A percentile compares a stretch with the other conserved stretches of the same genome.
Evolutionary conservation across 2,329 filamentous ascomycete genomes (phyloP).

Genomic region (Verticillium dahliae): DNA sequence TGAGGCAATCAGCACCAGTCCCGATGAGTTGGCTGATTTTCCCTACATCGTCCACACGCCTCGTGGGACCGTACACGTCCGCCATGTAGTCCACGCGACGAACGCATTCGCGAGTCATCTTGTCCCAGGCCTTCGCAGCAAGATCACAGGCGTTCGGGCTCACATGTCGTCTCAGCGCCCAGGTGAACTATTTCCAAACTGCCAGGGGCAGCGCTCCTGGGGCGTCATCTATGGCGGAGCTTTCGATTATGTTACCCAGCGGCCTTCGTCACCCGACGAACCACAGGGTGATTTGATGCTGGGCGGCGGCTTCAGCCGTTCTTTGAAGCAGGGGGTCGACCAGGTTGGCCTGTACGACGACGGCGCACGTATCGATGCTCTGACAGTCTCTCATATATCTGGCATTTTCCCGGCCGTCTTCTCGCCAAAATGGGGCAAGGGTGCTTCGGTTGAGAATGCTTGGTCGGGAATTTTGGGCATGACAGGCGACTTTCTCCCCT

Average conservation of each 20-base stretch:
- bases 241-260: conserved; percentile 17
- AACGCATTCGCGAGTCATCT: conserved; percentile 17
- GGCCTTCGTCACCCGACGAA: neutral
- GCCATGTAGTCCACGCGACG: conserved; percentile 16
- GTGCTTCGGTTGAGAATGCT: conserved; percentile 1
- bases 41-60: conserved; percentile 11
- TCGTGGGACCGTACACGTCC: conserved; percentile 13
- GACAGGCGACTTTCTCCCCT: conserved; percentile 10
- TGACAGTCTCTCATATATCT: neutral
- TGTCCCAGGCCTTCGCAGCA: conserved; percentile 14
- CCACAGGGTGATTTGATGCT: conserved; percentile 42
- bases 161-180: neutral
- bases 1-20: conserved; percentile 2
- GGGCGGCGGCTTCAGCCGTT: conserved; percentile 43
- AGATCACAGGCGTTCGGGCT: conserved; percentile 8
- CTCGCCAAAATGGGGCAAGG: neutral
- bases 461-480: conserved; percentile 15
- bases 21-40: neutral
- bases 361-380: conserved; percentile 2
- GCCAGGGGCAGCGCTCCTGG: conserved; percentile 5
- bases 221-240: conserved; percentile 13
- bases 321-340: conserved; percentile 13
- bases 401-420: neutral
- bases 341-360: conserved; percentile 12
- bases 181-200: neutral